phyloP scores from a whole-genome alignment of 257 asterid species.

The Rehmannia glutinosa region DNA sequence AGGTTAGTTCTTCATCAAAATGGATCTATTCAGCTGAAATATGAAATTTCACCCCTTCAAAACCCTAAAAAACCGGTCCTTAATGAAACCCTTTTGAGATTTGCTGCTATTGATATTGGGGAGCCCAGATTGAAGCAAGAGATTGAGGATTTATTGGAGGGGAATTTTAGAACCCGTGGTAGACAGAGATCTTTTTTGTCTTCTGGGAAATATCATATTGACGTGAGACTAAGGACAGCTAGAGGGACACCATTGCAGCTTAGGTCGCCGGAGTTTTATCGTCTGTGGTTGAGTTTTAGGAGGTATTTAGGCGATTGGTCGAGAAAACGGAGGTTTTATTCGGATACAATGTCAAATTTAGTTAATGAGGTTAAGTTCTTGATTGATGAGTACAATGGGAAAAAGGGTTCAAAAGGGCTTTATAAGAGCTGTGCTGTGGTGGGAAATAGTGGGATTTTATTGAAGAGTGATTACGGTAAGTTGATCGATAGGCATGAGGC shows the following conservation, averaged over 20 bases:
- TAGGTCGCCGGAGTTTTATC: conserved; percentile 68
- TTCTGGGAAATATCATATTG: conserved; percentile 52
- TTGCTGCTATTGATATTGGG: conserved; percentile 58
- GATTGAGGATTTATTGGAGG: conserved; percentile 65
- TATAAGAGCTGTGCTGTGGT: conserved; percentile 85
- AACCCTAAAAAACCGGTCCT: conserved; percentile 24
- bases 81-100: conserved; percentile 60
- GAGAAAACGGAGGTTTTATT: conserved; percentile 46
- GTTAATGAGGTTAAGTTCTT: conserved; percentile 24
- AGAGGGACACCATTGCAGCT: conserved; percentile 50
- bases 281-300: conserved; percentile 62
- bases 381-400: conserved; percentile 30
- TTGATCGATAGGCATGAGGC: conserved; percentile 69
- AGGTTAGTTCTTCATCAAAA: conserved; percentile 40
- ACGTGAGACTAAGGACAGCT: conserved; percentile 43
- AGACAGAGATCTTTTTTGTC: conserved; percentile 78
- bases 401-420: conserved; percentile 14
- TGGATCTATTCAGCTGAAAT: conserved; percentile 38
- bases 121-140: conserved; percentile 66
- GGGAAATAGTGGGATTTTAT: conserved; percentile 88
- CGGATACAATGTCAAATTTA: conserved; percentile 52
- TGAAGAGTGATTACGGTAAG: conserved; percentile 50
- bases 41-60: conserved; percentile 28
- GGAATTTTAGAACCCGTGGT: conserved; percentile 56
- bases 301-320: conserved; percentile 66